Conservation (phyloP, 176 grass and related monocot species). For the Triticum turgidum region DNA sequence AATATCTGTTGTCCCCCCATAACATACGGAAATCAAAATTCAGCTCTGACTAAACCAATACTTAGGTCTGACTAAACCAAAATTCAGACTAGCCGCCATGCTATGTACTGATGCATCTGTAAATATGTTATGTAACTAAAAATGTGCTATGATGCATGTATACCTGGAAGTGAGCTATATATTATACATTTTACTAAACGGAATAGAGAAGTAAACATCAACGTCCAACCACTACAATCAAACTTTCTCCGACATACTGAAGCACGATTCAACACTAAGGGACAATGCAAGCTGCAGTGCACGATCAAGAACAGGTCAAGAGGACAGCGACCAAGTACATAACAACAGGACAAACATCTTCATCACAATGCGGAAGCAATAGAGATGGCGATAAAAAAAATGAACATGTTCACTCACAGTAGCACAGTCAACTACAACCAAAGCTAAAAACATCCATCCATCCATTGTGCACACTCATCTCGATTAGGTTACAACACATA, state of each 20-base stretch:
- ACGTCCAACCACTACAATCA: neutral
- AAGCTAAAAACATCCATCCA: conserved; percentile 5
- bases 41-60: too few species aligned
- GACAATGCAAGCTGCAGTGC: neutral
- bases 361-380: neutral
- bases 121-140: too few species aligned
- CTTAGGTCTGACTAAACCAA: too few species aligned
- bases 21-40: too few species aligned
- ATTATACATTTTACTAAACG: neutral
- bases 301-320: neutral
- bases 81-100: too few species aligned
- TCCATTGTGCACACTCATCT: conserved; percentile 26
- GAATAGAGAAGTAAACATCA: neutral
- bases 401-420: conserved; percentile 28
- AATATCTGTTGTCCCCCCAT: too few species aligned
- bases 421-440: conserved; percentile 29
- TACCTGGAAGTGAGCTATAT: too few species aligned
- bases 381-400: neutral
- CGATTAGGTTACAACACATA: conserved; percentile 43
- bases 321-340: neutral
- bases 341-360: neutral
- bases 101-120: too few species aligned
- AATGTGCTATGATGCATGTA: too few species aligned
- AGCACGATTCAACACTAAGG: neutral
- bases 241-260: neutral